Evolutionary conservation across 139 green algal genomes (phyloP), one percentile per base, ranked within the genome.

Genomic region (Spirogloea muscicola): DNA sequence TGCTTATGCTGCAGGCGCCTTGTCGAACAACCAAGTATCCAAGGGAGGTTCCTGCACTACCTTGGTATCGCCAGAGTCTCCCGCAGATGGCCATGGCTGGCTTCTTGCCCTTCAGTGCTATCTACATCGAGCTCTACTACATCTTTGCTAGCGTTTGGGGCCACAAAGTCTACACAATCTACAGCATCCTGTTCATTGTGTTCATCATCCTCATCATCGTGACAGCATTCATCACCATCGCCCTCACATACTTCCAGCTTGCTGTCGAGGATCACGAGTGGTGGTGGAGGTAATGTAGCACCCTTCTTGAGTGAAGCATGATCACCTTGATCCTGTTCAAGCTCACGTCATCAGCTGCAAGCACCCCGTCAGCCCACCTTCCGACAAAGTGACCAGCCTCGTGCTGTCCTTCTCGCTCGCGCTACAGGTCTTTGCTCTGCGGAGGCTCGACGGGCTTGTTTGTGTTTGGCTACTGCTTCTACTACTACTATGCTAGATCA

Each of bases 391-490:
- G n/a, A n/a, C n/a, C n/a, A n/a, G n/a, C n/a, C n/a, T n/a, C n/a
- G n/a, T n/a, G n/a, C n/a, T n/a, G n/a, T n/a, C n/a, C n/a, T n/a
- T n/a, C n/a, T n/a, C n/a, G n/a, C n/a, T n/a, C n/a, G n/a, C n/a
- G 13, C 27, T 81, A 27, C 75, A 82, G 75, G 46, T 89, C 88
- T 39, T 85, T 95, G 65, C 72, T 98, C 70, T 98, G 91, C 84
- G 95, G 95, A n/a, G 95, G 93, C 57, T 94, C 88, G 57, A 99
- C 95, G 6, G 88, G 90, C 7, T 43, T 97, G 29, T 98, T 97
- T 77, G 86, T 99, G 34, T 94, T 90, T 78, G 92, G 76, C 10
- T 99, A 98, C 88, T 96, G 87, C 81, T 94, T 97, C 81, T 99
- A 98, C 88, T 98, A 97, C 76, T 98, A 94, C 85, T 87, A 88